Percentiles rank a stretch among this genome's conserved stretches.
Evolutionary conservation across 169 alveolate genomes (phyloP).

Genomic region (Plasmodium sp.): DNA sequence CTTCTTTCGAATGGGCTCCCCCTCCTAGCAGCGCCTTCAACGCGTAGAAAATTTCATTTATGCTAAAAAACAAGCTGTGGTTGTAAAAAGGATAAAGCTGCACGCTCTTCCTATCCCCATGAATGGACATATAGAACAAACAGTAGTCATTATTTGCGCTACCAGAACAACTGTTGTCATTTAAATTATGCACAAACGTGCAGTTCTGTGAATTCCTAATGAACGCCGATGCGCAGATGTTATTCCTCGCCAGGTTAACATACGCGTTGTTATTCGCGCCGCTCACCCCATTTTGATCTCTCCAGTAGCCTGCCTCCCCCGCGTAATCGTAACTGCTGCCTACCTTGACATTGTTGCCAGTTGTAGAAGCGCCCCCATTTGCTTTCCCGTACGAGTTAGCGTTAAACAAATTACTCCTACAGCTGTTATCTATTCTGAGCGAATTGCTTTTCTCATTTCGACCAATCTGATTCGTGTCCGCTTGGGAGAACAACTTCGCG

Average conservation of each 20-base stretch:
- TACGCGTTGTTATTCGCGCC: background rate
- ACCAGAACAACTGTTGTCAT: background rate
- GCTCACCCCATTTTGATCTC: background rate
- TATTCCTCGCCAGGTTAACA: background rate
- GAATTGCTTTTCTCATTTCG: background rate
- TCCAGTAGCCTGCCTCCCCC: background rate
- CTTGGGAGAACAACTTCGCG: slow-evolving; percentile 2
- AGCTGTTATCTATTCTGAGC: background rate
- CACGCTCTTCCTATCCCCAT: background rate
- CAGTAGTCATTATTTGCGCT: background rate
- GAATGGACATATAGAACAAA: slow-evolving; percentile 13
- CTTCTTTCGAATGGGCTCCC: background rate
- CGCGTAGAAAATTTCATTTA: slow-evolving; percentile 4
- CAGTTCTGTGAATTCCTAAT: background rate
- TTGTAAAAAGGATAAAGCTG: slow-evolving; percentile 19
- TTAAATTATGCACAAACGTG: slow-evolving; percentile 6
- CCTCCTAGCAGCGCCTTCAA: background rate
- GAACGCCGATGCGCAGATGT: background rate
- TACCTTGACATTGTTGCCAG: background rate
- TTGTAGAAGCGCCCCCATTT: background rate
- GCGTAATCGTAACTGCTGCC: background rate
- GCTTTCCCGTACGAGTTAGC: background rate
- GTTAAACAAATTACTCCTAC: background rate
- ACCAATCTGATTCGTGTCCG: background rate
- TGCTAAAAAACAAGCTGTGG: slow-evolving; percentile 7